Evolutionary conservation across 768 basidiomycete genomes (phyloP), one percentile per base, ranked within the genome.

Genomic region (Tulasnella sp.): DNA sequence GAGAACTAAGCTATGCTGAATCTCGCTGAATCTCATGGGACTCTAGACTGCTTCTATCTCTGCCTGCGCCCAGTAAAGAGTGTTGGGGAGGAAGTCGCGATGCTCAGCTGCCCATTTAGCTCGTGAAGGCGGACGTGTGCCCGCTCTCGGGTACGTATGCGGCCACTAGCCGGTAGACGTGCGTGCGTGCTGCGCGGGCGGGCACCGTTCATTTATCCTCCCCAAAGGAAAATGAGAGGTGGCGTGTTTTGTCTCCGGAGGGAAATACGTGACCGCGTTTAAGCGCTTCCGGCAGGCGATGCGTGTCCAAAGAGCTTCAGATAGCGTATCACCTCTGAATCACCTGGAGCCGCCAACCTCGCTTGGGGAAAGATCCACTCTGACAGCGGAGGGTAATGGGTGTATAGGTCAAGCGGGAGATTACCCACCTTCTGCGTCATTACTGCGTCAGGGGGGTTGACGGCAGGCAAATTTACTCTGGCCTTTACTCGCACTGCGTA

Each of bases 201-300:
- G n/a, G 10, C 51, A 51, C 51, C 29, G 29, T 67, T 67, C 61
- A 67, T 67, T 35, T 35, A 67, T 67, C 26, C 61, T 67, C 61
- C 61, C 61, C 61, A 67, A 67, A 67, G 61, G 61, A 67, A 48
- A 67, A 67, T 67, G 61, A 67, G 61, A 67, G 26, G 61, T 67
- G 61, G 61, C 61, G 61, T 15, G 61, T 67, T 67, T 67, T 26
- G 61, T 67, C 15, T 67, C 32, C 61, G 29, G 61, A 23, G 61
- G 29, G 61, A 26, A 35, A 29, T 67, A 67, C 61, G 61, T 67
- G 61, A 67, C 61, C 29, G 32, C 26, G n/a, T n/a, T 35, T 35
- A 35, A 35, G 35, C 35, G 61, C 61, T 67, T 26, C 32, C 26
- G n/a, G 61, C 61, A 18, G 32, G 29, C 61, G 61, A 29, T 67